phyloP scores from a whole-genome alignment of 2,329 filamentous ascomycete species.

The Colletotrichum godetiae region DNA sequence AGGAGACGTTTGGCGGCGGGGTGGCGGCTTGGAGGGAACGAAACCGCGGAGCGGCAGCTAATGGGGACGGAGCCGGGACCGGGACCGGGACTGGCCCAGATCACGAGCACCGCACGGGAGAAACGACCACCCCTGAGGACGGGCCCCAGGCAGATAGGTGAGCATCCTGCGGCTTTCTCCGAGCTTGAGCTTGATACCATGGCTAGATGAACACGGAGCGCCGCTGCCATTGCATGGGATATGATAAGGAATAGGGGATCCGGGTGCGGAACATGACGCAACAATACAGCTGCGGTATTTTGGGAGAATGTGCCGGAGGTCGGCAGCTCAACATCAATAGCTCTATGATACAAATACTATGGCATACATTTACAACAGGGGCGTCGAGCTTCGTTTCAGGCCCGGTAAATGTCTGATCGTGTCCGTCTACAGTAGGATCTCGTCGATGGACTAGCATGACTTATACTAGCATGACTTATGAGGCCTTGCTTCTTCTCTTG shows the following conservation, averaged over 20 bases:
- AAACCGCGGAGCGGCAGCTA: not conserved
- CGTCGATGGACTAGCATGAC: not conserved
- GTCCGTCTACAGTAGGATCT: not conserved
- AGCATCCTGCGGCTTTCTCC: not conserved
- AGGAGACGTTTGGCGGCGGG: slow-evolving; percentile 11
- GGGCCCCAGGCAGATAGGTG: not conserved
- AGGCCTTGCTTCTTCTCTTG: slow-evolving; percentile 77
- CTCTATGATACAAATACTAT: slow-evolving; percentile 34
- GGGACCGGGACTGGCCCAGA: not conserved
- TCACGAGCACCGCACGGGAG: not conserved
- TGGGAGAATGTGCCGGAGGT: not conserved
- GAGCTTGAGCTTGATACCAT: not conserved
- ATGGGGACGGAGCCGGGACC: not conserved
- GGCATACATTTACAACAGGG: slow-evolving; percentile 28
- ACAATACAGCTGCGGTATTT: slow-evolving; percentile 1
- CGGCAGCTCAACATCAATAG: not conserved
- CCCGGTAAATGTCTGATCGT: not conserved
- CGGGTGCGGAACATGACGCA: not conserved
- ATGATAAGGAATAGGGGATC: not conserved
- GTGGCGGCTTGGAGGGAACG: slow-evolving; percentile 16
- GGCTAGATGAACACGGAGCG: not conserved
- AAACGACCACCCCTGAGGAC: not conserved
- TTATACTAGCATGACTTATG: slow-evolving; percentile 11
- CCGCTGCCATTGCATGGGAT: not conserved
- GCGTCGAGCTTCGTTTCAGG: not conserved